Conservation (phyloP, 768 basidiomycete genomes). For the Sporobolomyces phaffii region DNA sequence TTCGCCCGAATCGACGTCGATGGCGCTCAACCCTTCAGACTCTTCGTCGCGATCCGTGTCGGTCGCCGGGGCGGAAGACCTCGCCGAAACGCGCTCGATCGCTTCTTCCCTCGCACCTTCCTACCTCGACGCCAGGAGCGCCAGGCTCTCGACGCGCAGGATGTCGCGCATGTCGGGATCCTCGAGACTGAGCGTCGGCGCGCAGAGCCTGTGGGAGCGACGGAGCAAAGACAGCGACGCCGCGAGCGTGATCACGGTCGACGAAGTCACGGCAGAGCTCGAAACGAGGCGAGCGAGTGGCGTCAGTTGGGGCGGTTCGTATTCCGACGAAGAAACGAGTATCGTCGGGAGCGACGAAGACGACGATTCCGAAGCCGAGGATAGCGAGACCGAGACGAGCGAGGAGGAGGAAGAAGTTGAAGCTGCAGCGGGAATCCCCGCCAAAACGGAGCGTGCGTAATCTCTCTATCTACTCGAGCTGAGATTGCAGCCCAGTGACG, state of each 20-base stretch:
- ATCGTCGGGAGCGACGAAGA: conserved; percentile 53
- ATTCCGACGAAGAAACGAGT: conserved; percentile 53
- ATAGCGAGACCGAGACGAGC: conserved; percentile 51
- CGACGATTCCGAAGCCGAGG: conserved; percentile 80
- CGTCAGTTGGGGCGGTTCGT: conserved; percentile 50
- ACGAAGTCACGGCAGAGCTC: conserved; percentile 95
- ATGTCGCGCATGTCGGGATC: conserved; percentile 20
- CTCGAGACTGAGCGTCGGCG: conserved; percentile 12
- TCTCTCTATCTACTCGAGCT: no score
- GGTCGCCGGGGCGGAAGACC: conserved; percentile 1
- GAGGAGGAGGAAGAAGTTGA: conserved; percentile 23
- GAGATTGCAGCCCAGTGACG: no score
- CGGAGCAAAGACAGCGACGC: conserved; percentile 33
- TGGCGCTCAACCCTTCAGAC: conserved; percentile 2
- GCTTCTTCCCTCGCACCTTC: conserved; percentile 19
- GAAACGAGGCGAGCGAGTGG: conserved; percentile 52
- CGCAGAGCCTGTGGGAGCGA: conserved; percentile 30
- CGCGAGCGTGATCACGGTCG: conserved; percentile 69
- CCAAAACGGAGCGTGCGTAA: conserved; percentile 17
- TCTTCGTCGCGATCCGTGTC: conserved; percentile 1
- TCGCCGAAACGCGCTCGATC: conserved; percentile 21
- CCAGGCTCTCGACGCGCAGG: conserved; percentile 4
- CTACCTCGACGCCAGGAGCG: conserved; percentile 9
- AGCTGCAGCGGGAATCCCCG: neutral
- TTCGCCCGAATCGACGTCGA: neutral